Base-by-base conservation (phyloP, 805 yeast species). In the Myxozyma neglecta region DNA sequence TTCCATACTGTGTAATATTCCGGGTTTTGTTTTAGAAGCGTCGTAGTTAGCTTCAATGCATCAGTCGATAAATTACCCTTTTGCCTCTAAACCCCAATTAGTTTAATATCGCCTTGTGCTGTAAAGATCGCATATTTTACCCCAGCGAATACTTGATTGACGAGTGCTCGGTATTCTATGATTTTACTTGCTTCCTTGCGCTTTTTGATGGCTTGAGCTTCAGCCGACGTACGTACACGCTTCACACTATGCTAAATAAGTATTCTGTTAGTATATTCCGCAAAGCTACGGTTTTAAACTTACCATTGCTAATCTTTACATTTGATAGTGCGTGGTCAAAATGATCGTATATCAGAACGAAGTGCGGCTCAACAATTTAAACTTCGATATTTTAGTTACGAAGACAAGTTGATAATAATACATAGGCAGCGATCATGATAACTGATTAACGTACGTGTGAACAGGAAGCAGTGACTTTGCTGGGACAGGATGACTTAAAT, bases 1-100 rank as follows among this genome's bases (percentile, higher is more conserved):
- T 94, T 94, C 98, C 98, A 94, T 0, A 84, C 79, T 0, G 97
- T 85, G 73, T 92, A 92, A 65, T 87, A 82, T 71, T 94, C 98
- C 0, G 97, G 97, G 69, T 92, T 91, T 54, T 82, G 70, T 8
- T 78, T 74, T 20, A 94, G 77, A 13, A 92, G 68, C 18, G 76
- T 75, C 0, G 88, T 80, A 0, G 96, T 87, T 24, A 78, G 71
- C 1, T 79, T 76, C 32, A 90, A 77, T 0, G 83, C 72, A 1
- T 75, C 77, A 0, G 70, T 68, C 20, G 72, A 73, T 57, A 76
- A 79, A 1, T 70, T 60, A 2, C 72, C 66, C 1, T 61, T 42
- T 20, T 68, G 69, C 69, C 81, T 70, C 59, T 68, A 40, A 51
- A 14, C 1, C n/a, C 16, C 18, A 57, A 14, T 40, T n/a, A 10